Conservation (phyloP, 23 red algal genomes). For the Gracilaria vermiculophylla region DNA sequence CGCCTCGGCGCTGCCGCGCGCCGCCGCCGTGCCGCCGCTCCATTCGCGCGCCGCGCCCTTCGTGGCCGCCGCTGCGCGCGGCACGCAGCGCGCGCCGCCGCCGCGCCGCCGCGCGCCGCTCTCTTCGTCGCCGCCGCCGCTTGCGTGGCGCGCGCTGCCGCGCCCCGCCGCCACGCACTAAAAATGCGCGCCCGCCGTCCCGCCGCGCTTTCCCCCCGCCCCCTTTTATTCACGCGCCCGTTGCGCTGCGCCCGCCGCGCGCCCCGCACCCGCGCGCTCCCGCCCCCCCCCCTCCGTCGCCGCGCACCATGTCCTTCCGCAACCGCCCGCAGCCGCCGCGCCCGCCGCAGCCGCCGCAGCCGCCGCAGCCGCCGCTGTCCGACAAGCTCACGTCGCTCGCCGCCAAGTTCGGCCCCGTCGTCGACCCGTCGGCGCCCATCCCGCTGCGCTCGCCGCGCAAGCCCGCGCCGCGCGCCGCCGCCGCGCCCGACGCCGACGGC, state of each 20-base stretch:
- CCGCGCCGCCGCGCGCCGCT: constrained; percentile 5
- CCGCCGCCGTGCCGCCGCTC: constrained; percentile 34
- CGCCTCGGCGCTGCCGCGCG: constrained; percentile 43
- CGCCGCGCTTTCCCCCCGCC: background rate
- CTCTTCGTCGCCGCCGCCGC: background rate
- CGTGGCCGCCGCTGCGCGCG: background rate
- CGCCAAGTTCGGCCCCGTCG: constrained; percentile 1
- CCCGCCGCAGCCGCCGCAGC: too few relatives aligned
- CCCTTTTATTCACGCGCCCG: background rate
- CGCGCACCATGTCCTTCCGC: background rate
- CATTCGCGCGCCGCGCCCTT: constrained; percentile 40
- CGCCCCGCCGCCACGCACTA: background rate
- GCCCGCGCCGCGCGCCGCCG: background rate
- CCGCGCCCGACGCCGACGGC: background rate
- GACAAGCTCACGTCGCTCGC: background rate
- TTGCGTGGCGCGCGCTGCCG: background rate
- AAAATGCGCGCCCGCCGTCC: background rate
- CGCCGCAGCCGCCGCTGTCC: background rate
- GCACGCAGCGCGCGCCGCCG: constrained; percentile 9
- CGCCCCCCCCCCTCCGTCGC: background rate
- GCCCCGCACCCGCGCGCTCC: too few relatives aligned
- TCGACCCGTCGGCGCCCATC: constrained; percentile 1
- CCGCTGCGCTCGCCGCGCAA: constrained; percentile 4
- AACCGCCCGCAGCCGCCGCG: background rate
- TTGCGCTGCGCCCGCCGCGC: background rate